phyloP scores from a whole-genome alignment of 345 rosid genomes.

The Brassica nigra region DNA sequence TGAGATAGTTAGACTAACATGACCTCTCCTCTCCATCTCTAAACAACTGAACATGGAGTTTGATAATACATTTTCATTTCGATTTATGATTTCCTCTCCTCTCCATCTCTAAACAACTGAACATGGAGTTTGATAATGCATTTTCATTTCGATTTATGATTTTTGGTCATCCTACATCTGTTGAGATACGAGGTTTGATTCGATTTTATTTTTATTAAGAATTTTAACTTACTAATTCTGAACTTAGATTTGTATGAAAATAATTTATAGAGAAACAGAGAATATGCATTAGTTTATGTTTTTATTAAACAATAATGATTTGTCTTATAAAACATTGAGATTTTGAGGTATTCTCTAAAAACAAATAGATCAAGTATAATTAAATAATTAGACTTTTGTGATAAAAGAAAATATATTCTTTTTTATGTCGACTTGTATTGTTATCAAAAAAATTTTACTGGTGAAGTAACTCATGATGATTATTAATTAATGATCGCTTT shows the following conservation, averaged over 20 bases:
- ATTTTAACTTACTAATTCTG: background rate
- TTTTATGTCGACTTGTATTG: slow-evolving; percentile 1
- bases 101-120: background rate
- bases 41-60: background rate
- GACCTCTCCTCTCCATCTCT: background rate
- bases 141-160: background rate
- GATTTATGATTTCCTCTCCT: background rate
- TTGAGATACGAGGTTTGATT: background rate
- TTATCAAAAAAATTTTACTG: background rate
- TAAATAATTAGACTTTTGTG: background rate
- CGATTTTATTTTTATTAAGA: background rate
- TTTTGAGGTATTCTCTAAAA: background rate
- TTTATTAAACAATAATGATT: background rate
- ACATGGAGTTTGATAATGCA: background rate
- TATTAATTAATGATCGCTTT: background rate
- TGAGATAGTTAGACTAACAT: background rate
- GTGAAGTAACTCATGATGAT: slow-evolving; percentile 2
- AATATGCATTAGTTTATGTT: background rate
- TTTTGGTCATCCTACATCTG: background rate
- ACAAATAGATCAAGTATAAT: background rate
- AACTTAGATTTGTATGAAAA: background rate
- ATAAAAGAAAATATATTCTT: background rate
- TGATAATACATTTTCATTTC: background rate
- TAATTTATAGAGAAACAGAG: background rate
- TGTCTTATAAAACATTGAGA: background rate